Evolutionary conservation across 208 protist species (phyloP).

Genomic region (Trypanosoma mega): DNA sequence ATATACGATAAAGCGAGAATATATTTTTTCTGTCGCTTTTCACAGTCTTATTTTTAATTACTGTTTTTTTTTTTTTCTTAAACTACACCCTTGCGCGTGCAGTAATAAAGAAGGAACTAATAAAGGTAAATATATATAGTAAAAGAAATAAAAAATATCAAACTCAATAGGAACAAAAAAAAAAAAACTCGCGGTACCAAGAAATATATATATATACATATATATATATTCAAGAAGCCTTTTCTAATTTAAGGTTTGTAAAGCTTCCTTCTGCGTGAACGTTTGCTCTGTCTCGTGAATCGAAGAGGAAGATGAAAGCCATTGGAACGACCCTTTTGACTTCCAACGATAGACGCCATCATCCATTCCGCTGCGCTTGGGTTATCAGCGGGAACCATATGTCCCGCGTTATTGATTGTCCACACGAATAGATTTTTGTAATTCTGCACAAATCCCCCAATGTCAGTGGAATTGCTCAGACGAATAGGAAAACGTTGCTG

Average conservation of each 20-base stretch:
- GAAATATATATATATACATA: background rate
- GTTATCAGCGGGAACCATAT: conserved; percentile 34
- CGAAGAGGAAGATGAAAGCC: background rate
- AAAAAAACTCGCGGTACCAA: background rate
- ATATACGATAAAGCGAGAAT: no score
- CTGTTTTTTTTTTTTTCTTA: background rate
- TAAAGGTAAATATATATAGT: background rate
- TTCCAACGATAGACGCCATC: conserved; percentile 15
- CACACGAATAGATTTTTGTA: conserved; percentile 17
- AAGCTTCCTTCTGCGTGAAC: background rate
- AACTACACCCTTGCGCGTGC: background rate
- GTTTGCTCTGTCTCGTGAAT: background rate
- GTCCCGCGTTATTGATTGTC: conserved; percentile 22
- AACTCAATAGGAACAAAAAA: background rate
- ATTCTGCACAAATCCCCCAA: conserved; percentile 15
- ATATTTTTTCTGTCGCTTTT: no score
- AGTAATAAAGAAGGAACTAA: background rate
- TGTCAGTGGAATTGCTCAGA: background rate
- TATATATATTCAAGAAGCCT: background rate
- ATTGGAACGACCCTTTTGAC: background rate
- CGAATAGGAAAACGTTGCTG: background rate
- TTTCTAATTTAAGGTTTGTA: background rate
- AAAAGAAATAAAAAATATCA: background rate
- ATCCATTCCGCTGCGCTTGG: conserved; percentile 18
- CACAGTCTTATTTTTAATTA: no score